Evolutionary conservation across 2,329 filamentous ascomycete species (phyloP), one percentile per base, ranked within the genome.

Genomic region (Fusarium succisae): DNA sequence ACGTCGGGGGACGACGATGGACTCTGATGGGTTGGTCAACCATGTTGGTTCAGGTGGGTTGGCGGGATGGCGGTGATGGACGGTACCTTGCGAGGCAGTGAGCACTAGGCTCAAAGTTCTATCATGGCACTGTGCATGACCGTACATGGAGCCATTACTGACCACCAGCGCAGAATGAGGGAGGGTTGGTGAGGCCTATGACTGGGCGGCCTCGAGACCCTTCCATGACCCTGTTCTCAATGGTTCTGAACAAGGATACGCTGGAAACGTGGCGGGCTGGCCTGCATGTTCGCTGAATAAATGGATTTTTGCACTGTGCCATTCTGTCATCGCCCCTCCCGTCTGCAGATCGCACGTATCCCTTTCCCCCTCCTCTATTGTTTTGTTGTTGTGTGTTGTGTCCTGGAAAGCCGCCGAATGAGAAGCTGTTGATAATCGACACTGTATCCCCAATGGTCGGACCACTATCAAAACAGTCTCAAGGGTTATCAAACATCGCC

Each of bases 181-280:
- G 77, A 76, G 77, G 77, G 77, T 67, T 75, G 77, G 62, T 38
- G 63, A 48, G 56, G 41, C 47, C 60, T 54, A 43, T 78, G 75
- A 78, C 71, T 78, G 76, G 75, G 63, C 67, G 67, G 76, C 65
- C 63, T 74, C 57, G 56, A 76, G 56, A 55, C 64, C 64, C 64
- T 70, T 63, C 43, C 65, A 61, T 50, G 59, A 30, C 54, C 64
- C 64, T 65, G 53, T 63, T 54, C 54, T 45, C 55, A 63, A 61
- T 69, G 69, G 63, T 56, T 73, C 69, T 75, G 54, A 63, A 63
- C 75, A 74, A 72, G 75, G 75, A 63, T 73, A 53, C 32, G 47
- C 73, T 70, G 70, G 74, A 77, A 78, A 78, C 76, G 76, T 78
- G 76, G 76, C 76, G 76, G 69, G 72, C 67, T 72, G 74, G 68